Evolutionary conservation across 495 filamentous ascomycete species (phyloP), one percentile per base, ranked within the genome.

Genomic region (Parathielavia appendiculata): DNA sequence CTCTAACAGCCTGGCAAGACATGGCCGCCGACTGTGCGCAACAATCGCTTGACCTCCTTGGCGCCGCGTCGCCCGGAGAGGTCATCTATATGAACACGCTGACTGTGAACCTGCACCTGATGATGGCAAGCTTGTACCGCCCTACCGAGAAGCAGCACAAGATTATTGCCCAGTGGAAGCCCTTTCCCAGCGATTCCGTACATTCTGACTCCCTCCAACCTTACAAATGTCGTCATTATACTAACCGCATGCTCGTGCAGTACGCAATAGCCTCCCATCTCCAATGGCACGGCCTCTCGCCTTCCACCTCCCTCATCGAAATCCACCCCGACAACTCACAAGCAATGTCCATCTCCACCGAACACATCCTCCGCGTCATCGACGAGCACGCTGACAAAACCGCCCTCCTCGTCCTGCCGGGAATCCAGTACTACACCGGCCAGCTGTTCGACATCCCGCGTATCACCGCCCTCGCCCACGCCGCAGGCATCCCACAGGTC

Each of bases 401-500:
- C 14, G 88, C 91, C 11, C 68, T 98, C 30, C 72, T 97, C 26
- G 80, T 97, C 39, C 83, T 98, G 14, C 90, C 92, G 0, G 95
- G 89, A 5, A 84, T 98, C 56, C 93, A 98, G 68, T 98, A 88
- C 76, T 97, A 96, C 70, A 95, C 89, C 0, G 93, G 93, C 56
- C 92, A 97, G 66, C 83, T 87, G 60, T 83, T 98, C 44, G 89
- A 97, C 68, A 90, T 98, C 47, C 75, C 81, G 43, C 79, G 76
- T 46, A 97, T 98, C 71, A 97, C 93, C 6, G 77, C 79, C 5
- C 80, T 89, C 66, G 92, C 92, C 1, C 90, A 89, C 58, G 76
- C 79, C 14, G 81, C 84, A 58, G 87, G 84, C 36, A 89, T 98
- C 53, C 72, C 87, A 34, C n/a, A n/a, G n/a, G 83, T 96, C 39